Conservation (phyloP, 805 yeast species). For the Metschnikowia similis region DNA sequence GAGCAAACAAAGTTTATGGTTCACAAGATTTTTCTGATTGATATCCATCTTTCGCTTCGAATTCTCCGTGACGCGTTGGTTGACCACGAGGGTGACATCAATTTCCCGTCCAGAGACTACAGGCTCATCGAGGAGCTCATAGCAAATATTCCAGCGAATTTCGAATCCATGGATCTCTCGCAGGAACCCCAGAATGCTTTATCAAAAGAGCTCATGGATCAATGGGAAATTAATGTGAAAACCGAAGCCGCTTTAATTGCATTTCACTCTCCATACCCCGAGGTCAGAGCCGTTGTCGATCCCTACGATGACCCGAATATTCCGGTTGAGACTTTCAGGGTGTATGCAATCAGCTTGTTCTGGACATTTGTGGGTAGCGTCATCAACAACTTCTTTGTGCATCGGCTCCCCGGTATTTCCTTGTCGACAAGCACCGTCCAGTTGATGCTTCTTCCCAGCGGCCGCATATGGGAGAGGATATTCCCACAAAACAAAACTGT, state of each 20-base stretch:
- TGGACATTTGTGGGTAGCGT: slow-evolving; percentile 53
- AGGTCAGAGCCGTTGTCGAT: slow-evolving; percentile 62
- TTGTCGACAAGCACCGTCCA: slow-evolving; percentile 38
- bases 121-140: slow-evolving; percentile 24
- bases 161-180: slow-evolving; percentile 6
- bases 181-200: neutral
- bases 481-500: slow-evolving; percentile 25
- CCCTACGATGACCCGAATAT: slow-evolving; percentile 48
- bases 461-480: slow-evolving; percentile 35
- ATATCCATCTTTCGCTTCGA: slow-evolving; percentile 23
- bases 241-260: slow-evolving; percentile 42
- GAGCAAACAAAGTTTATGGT: slow-evolving; percentile 22
- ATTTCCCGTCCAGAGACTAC: slow-evolving; percentile 28
- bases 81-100: slow-evolving; percentile 30
- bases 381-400: slow-evolving; percentile 54
- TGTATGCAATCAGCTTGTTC: slow-evolving; percentile 49
- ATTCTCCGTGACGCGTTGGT: slow-evolving; percentile 32
- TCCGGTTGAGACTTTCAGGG: slow-evolving; percentile 52
- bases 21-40: slow-evolving; percentile 23
- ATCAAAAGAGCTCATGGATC: neutral
- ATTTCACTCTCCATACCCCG: slow-evolving; percentile 57
- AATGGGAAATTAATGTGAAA: slow-evolving; percentile 31
- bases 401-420: slow-evolving; percentile 50
- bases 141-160: slow-evolving; percentile 14
- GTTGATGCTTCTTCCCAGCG: slow-evolving; percentile 36